phyloP scores from a whole-genome alignment of 768 basidiomycete genomes.

The Suillus placidus region DNA sequence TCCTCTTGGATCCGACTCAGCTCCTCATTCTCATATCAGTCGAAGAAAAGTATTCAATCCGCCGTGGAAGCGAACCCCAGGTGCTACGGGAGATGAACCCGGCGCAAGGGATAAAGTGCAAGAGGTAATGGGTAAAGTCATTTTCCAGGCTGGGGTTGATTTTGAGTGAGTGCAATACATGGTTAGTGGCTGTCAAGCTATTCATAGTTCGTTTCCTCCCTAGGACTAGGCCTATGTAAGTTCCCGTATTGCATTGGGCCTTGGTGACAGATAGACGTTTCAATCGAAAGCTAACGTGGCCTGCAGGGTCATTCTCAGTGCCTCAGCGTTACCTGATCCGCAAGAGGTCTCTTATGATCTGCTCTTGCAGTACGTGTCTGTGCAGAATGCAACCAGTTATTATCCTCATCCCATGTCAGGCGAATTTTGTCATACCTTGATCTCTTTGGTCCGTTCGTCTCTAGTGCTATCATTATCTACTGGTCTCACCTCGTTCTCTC shows the following conservation, averaged over 20 bases:
- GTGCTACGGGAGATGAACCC: constrained; percentile 27
- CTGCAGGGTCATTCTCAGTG: constrained; percentile 80
- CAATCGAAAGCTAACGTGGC: not conserved
- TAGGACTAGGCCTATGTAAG: constrained; percentile 88
- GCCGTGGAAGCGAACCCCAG: constrained; percentile 52
- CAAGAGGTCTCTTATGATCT: constrained; percentile 75
- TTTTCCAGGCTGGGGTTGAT: constrained; percentile 89
- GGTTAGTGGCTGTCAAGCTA: constrained; percentile 10
- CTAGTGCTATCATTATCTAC: not conserved
- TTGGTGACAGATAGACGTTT: constrained; percentile 3
- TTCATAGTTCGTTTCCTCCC: constrained; percentile 16
- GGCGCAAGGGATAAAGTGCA: constrained; percentile 51
- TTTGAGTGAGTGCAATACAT: constrained; percentile 64
- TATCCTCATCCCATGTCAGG: constrained; percentile 39
- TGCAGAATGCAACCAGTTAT: constrained; percentile 11
- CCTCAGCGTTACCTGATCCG: constrained; percentile 83
- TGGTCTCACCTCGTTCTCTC: constrained; percentile 10
- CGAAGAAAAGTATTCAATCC: constrained; percentile 49
- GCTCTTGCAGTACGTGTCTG: constrained; percentile 62
- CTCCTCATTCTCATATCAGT: constrained; percentile 28
- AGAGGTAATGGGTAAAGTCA: constrained; percentile 68
- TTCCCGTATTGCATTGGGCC: constrained; percentile 15
- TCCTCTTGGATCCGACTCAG: constrained; percentile 23
- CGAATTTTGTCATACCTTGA: constrained; percentile 79
- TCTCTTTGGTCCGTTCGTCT: constrained; percentile 71